Percentiles rank a stretch among this genome's conserved stretches.
Conservation (phyloP, 1,284 basidiomycete genomes). For the Tilletia horrida region DNA sequence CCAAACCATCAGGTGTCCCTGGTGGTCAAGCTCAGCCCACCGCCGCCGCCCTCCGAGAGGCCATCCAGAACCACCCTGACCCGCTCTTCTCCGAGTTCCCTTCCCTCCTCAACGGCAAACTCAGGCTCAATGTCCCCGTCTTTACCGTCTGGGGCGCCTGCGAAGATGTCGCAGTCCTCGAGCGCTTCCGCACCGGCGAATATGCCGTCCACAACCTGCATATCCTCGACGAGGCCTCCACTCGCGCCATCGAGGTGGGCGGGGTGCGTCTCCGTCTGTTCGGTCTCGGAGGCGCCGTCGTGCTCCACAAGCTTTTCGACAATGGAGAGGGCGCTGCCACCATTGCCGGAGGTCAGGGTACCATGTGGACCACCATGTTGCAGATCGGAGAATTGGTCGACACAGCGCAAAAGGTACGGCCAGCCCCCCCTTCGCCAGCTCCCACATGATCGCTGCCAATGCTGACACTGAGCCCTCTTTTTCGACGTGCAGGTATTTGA, state of each 20-base stretch:
- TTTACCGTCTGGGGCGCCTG: conserved; percentile 97
- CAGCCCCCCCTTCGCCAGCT: neutral
- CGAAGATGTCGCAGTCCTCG: conserved; percentile 87
- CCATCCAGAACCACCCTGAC: conserved; percentile 54
- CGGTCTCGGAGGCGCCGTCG: conserved; percentile 90
- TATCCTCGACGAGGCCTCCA: conserved; percentile 89
- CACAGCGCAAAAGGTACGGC: conserved; percentile 78
- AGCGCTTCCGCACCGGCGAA: conserved; percentile 80
- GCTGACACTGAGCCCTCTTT: neutral
- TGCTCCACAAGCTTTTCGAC: conserved; percentile 95
- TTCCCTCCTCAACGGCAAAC: conserved; percentile 71
- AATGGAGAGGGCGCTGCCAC: conserved; percentile 90
- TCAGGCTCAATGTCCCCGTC: conserved; percentile 66
- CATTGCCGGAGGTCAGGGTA: conserved; percentile 94
- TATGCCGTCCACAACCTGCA: conserved; percentile 74
- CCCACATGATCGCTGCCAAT: neutral
- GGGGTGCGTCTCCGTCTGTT: conserved; percentile 88
- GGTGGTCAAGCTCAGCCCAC: conserved; percentile 21
- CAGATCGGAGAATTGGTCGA: conserved; percentile 98
- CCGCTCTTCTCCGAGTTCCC: conserved; percentile 81
- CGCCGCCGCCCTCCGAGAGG: conserved; percentile 34
- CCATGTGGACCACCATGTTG: conserved; percentile 97
- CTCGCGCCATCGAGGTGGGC: conserved; percentile 82
- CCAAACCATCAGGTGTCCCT: neutral
- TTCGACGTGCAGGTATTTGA: conserved; percentile 66